Evolutionary conservation across 2,329 filamentous ascomycete species (phyloP).

Genomic region (Fulvia fulva): DNA sequence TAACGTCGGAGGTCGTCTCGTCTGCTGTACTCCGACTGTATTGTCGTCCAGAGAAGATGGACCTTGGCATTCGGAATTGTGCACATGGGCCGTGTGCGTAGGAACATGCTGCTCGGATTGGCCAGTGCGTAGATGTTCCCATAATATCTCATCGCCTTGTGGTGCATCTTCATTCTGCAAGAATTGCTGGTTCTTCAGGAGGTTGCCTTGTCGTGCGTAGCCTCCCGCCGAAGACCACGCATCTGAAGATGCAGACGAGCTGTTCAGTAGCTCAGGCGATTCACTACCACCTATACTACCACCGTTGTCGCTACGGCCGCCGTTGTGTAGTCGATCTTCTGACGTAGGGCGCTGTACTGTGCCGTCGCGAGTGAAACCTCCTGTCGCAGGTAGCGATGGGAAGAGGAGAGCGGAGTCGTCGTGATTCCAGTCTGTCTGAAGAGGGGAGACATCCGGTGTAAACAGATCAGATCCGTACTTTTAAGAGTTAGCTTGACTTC

Average conservation of each 20-base stretch:
- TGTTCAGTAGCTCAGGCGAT: background rate
- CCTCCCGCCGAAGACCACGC: background rate
- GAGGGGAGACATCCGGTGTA: slow-evolving; percentile 10
- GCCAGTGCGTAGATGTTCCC: slow-evolving; percentile 20
- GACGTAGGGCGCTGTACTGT: background rate
- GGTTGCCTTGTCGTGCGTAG: background rate
- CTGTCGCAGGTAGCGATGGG: background rate
- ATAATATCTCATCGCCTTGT: slow-evolving; percentile 14
- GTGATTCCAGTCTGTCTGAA: slow-evolving; percentile 4
- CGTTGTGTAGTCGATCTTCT: background rate
- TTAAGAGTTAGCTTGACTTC: background rate
- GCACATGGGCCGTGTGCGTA: slow-evolving; percentile 23
- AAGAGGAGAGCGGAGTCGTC: background rate
- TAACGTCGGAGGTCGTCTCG: slow-evolving; percentile 1
- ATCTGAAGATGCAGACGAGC: background rate
- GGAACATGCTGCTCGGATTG: slow-evolving; percentile 16
- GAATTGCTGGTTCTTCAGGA: background rate
- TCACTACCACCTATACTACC: slow-evolving; percentile 1
- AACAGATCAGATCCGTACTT: slow-evolving; percentile 10
- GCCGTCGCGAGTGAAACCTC: background rate
- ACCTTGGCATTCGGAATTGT: slow-evolving; percentile 9
- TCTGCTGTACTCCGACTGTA: slow-evolving; percentile 1
- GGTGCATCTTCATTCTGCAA: background rate
- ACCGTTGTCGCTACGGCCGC: background rate
- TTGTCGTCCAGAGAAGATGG: slow-evolving; percentile 5